Conservation (phyloP, 73 alveolate species). For the Tetrahymena elliotti region DNA sequence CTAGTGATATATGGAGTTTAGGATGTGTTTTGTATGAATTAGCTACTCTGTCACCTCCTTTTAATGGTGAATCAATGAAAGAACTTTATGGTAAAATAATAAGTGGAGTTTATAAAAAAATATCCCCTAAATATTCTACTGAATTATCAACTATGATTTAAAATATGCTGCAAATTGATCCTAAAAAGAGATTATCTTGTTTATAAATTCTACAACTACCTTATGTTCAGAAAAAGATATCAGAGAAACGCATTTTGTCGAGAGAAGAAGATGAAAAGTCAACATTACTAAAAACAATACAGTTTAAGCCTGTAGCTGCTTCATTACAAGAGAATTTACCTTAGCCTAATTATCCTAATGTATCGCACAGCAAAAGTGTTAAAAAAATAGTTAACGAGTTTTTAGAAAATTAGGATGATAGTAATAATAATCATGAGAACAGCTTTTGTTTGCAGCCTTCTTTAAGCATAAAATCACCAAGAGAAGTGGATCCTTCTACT, state of each 20-base stretch:
- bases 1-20: conserved; percentile 94
- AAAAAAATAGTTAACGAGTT: not conserved
- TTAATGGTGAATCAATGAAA: not conserved
- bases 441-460: not conserved
- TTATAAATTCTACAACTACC: conserved; percentile 14
- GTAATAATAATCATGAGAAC: not conserved
- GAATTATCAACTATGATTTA: not conserved
- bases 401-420: not conserved
- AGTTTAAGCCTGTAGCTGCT: conserved; percentile 45
- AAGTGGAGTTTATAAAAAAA: not conserved
- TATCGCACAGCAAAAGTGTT: not conserved
- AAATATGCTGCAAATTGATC: not conserved
- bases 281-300: conserved; percentile 54
- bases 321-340: conserved; percentile 61
- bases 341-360: conserved; percentile 35
- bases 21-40: conserved; percentile 95
- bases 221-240: conserved; percentile 34
- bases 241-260: conserved; percentile 26
- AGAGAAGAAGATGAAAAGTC: conserved; percentile 49
- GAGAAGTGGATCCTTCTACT: not conserved
- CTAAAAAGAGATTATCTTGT: not conserved
- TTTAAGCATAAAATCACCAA: not conserved
- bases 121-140: not conserved
- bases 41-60: conserved; percentile 52
- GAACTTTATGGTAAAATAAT: not conserved